phyloP scores from a whole-genome alignment of 2,329 filamentous ascomycete genomes.

The Colletotrichum aenigma region DNA sequence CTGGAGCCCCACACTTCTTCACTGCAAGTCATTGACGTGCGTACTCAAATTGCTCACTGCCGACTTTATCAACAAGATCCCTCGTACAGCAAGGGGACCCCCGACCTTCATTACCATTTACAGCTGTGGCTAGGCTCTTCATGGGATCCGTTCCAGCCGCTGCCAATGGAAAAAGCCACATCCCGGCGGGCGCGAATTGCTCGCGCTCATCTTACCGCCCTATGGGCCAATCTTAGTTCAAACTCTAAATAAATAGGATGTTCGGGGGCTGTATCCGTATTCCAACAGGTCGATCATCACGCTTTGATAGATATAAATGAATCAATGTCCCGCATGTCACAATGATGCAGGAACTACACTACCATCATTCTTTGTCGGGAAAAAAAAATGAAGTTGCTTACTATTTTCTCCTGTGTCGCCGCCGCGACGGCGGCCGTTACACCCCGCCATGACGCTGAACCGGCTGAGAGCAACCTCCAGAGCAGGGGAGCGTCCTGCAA shows the following conservation, averaged over 20 bases:
- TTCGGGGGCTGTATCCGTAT: not conserved
- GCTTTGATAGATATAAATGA: not conserved
- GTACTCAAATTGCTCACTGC: no score
- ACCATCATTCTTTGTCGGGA: accelerated
- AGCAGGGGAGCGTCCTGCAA: not conserved
- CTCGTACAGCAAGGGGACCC: not conserved
- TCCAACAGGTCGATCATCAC: not conserved
- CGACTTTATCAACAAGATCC: not conserved
- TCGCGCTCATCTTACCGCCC: not conserved
- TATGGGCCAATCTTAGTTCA: not conserved
- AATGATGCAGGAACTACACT: not conserved
- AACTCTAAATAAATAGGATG: not conserved
- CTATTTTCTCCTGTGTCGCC: not conserved
- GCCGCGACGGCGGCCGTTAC: not conserved
- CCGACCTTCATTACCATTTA: not conserved
- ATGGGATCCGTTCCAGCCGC: not conserved
- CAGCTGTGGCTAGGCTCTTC: accelerated
- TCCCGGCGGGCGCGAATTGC: no score
- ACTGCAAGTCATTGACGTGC: no score
- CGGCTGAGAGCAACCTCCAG: not conserved
- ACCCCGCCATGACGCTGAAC: not conserved
- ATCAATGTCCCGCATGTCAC: not conserved
- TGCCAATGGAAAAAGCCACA: no score
- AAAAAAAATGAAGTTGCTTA: not conserved
- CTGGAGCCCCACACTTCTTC: no score